Evolutionary conservation across 352 stramenopile species (phyloP).

Genomic region (Aphanomyces astaci): DNA sequence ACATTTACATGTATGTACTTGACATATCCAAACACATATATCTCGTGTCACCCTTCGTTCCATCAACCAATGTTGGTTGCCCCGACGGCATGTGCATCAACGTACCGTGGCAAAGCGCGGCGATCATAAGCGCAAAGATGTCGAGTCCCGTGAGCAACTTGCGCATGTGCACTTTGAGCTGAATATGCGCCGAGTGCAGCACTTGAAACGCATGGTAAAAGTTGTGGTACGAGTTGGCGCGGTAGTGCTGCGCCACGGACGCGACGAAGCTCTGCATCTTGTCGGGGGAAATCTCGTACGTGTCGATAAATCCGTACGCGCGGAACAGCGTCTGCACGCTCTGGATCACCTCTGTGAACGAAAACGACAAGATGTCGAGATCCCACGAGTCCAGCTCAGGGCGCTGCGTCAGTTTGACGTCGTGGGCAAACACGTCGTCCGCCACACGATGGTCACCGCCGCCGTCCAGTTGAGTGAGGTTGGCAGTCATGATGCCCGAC

Average conservation of each 20-base stretch:
- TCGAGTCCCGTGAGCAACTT: conserved; percentile 45
- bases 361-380: conserved; percentile 35
- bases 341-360: conserved; percentile 25
- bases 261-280: conserved; percentile 52
- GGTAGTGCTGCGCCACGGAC: conserved; percentile 51
- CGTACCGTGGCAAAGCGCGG: conserved; percentile 49
- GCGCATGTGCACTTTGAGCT: conserved; percentile 27
- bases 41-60: background rate
- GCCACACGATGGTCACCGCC: background rate
- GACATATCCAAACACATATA: background rate
- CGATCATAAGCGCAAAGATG: conserved; percentile 57
- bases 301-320: conserved; percentile 45
- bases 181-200: conserved; percentile 43
- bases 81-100: background rate
- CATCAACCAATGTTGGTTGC: too few species aligned
- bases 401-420: conserved; percentile 3
- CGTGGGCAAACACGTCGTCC: conserved; percentile 13
- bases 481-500: background rate
- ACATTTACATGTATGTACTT: too few species aligned
- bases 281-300: conserved; percentile 41
- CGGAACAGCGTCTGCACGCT: conserved; percentile 44
- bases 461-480: too few species aligned
- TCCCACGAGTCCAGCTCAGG: conserved; percentile 41
- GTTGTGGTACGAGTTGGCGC: conserved; percentile 66
- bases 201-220: conserved; percentile 68